Evolutionary conservation across 768 basidiomycete species (phyloP).

Genomic region (Trametes cubensis): DNA sequence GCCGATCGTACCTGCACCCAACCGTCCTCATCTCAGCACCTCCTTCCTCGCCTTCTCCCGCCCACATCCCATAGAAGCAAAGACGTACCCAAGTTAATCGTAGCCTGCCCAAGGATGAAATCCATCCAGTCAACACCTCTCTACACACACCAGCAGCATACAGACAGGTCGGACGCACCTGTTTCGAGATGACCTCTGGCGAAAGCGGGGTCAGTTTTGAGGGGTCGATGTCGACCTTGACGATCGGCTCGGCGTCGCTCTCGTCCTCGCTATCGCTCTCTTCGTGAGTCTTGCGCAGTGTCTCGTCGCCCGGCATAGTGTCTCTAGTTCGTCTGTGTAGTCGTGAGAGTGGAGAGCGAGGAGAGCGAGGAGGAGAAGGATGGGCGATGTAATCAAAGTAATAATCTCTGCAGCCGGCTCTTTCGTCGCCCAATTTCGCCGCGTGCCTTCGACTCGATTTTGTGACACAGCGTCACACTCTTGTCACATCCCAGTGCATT

Average conservation of each 20-base stretch:
- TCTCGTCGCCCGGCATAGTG: constrained; percentile 71
- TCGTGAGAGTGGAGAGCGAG: background rate
- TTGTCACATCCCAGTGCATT: background rate
- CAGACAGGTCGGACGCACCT: constrained; percentile 50
- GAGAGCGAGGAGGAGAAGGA: background rate
- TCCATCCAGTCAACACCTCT: constrained; percentile 1
- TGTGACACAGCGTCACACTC: constrained; percentile 9
- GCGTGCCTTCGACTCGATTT: background rate
- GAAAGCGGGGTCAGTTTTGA: constrained; percentile 85
- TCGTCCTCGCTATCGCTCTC: constrained; percentile 76
- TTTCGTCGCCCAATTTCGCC: background rate
- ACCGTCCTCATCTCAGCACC: constrained; percentile 11
- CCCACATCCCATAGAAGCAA: background rate
- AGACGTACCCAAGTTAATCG: constrained; percentile 82
- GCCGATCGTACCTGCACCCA: constrained; percentile 82
- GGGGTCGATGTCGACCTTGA: constrained; percentile 75
- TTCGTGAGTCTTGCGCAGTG: constrained; percentile 55
- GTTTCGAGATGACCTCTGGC: constrained; percentile 89
- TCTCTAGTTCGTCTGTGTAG: background rate
- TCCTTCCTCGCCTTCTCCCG: background rate
- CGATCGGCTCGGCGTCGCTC: constrained; percentile 60
- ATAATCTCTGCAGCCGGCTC: background rate
- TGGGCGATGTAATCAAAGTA: constrained; percentile 10
- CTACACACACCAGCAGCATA: background rate
- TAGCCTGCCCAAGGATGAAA: constrained; percentile 60